Evolutionary conservation across 2,329 filamentous ascomycete genomes (phyloP), one percentile per base, ranked within the genome.

Genomic region (Cordyceps tenuipes): DNA sequence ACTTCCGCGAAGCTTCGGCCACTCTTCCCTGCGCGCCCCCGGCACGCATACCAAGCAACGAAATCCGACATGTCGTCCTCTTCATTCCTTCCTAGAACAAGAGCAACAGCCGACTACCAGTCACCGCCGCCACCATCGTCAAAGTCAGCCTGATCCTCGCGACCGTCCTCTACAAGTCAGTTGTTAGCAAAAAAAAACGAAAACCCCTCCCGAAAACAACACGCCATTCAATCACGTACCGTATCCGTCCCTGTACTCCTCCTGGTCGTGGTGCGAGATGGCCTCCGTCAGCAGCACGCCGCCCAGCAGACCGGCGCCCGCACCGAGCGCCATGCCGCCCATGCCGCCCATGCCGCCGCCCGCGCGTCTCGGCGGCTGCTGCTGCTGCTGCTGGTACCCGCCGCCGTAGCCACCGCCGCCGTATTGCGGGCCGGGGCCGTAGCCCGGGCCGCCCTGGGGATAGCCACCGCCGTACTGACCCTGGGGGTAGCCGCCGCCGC

Each of bases 221-320:
- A 8, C 5, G 29, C 29, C 29, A 29, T 29, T 29, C 7, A 2
- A 23, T 12, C 17, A 71, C 73, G 70, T 66, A 76, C 73, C 57
- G 61, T 71, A 77, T 59, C 77, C 78, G 0, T 79, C 72, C 46
- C 74, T 66, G 60, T 80, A 87, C 34, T 82, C 81, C 5, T 83
- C 77, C 62, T 87, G 74, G 29, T 89, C 73, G 51, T 80, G 70
- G 62, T 86, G 82, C 60, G 88, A 75, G 55, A 92, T 78, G 1
- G 86, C 86, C 68, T 88, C 79, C 2, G 80, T 86, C 36, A 96
- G 73, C 67, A 96, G 63, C 63, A 84, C 82, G 59, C 91, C 91
- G 66, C 91, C 92, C 1, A 96, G 67, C 69, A 96, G 69, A 72
- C 91, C 91, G 64, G 88, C 91, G 65, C 91, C 91, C 4, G 90